Evolutionary conservation across 345 rosid species (phyloP).

Genomic region (Hypericum androsaemum): DNA sequence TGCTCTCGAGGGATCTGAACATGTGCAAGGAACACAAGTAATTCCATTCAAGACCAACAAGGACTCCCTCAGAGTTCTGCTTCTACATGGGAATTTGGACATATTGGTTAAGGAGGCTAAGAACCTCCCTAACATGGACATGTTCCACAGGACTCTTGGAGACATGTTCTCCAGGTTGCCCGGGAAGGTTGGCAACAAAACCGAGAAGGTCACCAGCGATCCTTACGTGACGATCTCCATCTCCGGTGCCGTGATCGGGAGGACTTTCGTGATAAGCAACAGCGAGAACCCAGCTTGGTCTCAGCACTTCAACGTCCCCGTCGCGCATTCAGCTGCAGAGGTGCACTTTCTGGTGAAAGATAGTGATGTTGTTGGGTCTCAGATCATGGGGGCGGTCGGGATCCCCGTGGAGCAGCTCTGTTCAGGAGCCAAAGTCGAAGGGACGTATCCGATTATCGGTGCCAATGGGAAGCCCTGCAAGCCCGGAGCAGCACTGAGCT

Average conservation of each 20-base stretch:
- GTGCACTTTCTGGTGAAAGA: not conserved
- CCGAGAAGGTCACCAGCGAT: not conserved
- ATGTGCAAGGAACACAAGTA: constrained; percentile 41
- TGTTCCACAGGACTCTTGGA: constrained; percentile 56
- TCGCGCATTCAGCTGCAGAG: not conserved
- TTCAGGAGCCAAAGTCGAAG: not conserved
- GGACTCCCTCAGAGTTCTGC: constrained; percentile 41
- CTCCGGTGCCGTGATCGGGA: constrained; percentile 2
- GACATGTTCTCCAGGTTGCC: constrained; percentile 44
- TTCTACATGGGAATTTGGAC: constrained; percentile 77
- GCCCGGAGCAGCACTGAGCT: constrained; percentile 2
- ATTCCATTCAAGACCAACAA: constrained; percentile 46
- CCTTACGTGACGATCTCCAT: constrained; percentile 3
- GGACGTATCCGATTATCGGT: not conserved
- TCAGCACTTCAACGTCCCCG: constrained; percentile 2
- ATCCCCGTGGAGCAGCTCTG: constrained; percentile 1
- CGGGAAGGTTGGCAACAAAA: not conserved
- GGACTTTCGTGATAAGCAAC: constrained; percentile 1
- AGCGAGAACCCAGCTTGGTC: not conserved
- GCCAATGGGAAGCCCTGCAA: constrained; percentile 3
- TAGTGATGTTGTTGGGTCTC: constrained; percentile 3
- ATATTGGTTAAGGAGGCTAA: constrained; percentile 79
- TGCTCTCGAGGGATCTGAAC: constrained; percentile 66
- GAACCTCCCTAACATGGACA: constrained; percentile 84
- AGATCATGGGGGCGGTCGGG: constrained; percentile 3